Percentiles rank a stretch among this genome's conserved stretches.
Conservation (phyloP, 2,329 filamentous ascomycete genomes). For the Ophiostoma perfectum region DNA sequence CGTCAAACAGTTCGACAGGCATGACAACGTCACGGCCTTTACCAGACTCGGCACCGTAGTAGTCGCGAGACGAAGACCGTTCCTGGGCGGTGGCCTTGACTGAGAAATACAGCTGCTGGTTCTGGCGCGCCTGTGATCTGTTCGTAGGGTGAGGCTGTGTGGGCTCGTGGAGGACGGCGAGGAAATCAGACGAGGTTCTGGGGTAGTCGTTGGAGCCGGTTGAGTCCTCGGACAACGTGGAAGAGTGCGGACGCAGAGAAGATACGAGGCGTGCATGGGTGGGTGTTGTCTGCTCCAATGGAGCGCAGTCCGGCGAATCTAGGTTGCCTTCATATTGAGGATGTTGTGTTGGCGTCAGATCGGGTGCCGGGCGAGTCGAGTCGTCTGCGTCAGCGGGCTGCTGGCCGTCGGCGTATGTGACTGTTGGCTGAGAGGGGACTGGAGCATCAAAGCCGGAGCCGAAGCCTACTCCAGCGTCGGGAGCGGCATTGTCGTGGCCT, state of each 20-base stretch:
- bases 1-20: constrained; percentile 5
- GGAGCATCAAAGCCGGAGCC: not conserved
- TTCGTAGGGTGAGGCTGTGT: constrained; percentile 11
- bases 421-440: constrained; percentile 8
- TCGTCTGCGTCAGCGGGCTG: not conserved
- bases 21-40: not conserved
- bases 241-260: constrained; percentile 11
- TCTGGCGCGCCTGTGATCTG: constrained; percentile 8
- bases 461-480: not conserved
- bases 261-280: constrained; percentile 7
- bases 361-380: not conserved
- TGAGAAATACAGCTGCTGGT: constrained; percentile 21
- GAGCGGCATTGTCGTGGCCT: not conserved
- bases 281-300: not conserved
- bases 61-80: constrained; percentile 9
- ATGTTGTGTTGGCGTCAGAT: not conserved
- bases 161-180: constrained; percentile 23
- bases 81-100: constrained; percentile 21
- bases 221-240: constrained; percentile 17
- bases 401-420: not conserved
- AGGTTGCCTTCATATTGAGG: constrained; percentile 7
- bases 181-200: constrained; percentile 20
- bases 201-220: constrained; percentile 20
- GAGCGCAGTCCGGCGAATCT: constrained; percentile 7
- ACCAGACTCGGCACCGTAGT: constrained; percentile 9